A percentile compares a stretch with the other conserved stretches of the same genome.
Conservation (phyloP, 768 basidiomycete species). For the Nidularia sp. region DNA sequence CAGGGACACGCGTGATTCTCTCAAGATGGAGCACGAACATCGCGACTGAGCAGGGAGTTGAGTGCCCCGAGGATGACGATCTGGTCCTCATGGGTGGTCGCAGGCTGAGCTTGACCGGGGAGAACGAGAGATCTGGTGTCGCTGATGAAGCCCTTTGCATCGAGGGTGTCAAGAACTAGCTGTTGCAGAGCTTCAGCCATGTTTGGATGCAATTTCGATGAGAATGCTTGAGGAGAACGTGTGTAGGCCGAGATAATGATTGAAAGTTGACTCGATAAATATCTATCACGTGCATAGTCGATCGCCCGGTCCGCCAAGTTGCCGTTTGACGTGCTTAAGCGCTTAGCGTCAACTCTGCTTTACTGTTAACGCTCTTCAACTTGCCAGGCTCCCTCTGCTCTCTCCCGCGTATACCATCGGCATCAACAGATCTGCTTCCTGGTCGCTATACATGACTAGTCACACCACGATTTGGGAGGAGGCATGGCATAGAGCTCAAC, state of each 20-base stretch:
- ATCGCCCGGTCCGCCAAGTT: too few relatives aligned
- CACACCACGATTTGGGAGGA: constrained; percentile 43
- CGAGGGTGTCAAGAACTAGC: constrained; percentile 70
- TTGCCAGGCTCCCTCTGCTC: too few relatives aligned
- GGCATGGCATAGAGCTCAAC: constrained; percentile 61
- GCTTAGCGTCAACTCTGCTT: too few relatives aligned
- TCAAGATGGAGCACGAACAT: constrained; percentile 43
- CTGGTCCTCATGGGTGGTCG: constrained; percentile 73
- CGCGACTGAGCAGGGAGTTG: constrained; percentile 84
- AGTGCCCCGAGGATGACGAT: constrained; percentile 83
- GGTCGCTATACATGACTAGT: constrained; percentile 11
- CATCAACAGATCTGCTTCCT: too few relatives aligned
- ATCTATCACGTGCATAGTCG: constrained; percentile 14
- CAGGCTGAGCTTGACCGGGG: constrained; percentile 56
- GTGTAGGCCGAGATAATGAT: constrained; percentile 6
- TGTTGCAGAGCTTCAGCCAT: constrained; percentile 84
- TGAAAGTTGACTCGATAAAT: constrained; percentile 13
- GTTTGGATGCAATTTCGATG: constrained; percentile 3
- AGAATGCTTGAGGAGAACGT: constrained; percentile 7
- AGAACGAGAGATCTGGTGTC: constrained; percentile 70
- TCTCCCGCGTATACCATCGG: too few relatives aligned
- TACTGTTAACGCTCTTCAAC: too few relatives aligned
- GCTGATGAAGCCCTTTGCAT: constrained; percentile 46
- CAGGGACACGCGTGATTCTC: neutral
- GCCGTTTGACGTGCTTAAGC: too few relatives aligned